These are phyloP conservation scores for Thinopyrum elongatum DNA, from an alignment of 176 grass and related monocot genomes.

Conservation along the genomic window DNA sequence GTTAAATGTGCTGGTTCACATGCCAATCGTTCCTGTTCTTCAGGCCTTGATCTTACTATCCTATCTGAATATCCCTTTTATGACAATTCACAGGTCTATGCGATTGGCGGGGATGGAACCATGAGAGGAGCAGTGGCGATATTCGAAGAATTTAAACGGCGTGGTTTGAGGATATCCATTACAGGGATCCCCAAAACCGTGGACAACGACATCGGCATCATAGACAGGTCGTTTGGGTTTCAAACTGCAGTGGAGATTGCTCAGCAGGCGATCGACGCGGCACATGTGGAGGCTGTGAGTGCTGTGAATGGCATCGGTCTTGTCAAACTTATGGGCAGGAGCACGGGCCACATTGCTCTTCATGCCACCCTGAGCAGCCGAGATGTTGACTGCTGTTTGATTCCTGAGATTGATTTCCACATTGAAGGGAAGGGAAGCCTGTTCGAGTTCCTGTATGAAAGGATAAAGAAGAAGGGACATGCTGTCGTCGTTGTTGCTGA, in stretches of 20 bases:
- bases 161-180: constrained; percentile 69
- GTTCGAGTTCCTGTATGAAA: constrained; percentile 66
- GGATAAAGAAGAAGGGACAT: constrained; percentile 70
- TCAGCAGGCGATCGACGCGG: constrained; percentile 73
- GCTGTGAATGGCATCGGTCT: constrained; percentile 84
- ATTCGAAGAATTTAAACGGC: constrained; percentile 62
- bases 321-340: constrained; percentile 98
- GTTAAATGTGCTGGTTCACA: neutral
- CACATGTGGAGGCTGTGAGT: constrained; percentile 84
- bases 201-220: constrained; percentile 99
- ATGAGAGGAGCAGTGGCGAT: constrained; percentile 80
- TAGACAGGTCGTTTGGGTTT: constrained; percentile 90
- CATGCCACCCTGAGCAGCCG: constrained; percentile 84
- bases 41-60: neutral
- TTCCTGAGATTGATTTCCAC: constrained; percentile 77
- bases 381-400: constrained; percentile 91
- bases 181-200: constrained; percentile 83
- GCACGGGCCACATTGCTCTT: constrained; percentile 83
- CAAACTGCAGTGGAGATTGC: constrained; percentile 88
- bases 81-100: constrained; percentile 56
- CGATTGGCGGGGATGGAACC: constrained; percentile 78
- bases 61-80: neutral
- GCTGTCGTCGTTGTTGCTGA: constrained; percentile 78
- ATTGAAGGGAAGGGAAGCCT: constrained; percentile 80
- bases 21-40: neutral